These are phyloP conservation scores for Nakaseomyces delphensis DNA, from an alignment of 1,139 yeast genomes.

Conservation along the genomic window DNA sequence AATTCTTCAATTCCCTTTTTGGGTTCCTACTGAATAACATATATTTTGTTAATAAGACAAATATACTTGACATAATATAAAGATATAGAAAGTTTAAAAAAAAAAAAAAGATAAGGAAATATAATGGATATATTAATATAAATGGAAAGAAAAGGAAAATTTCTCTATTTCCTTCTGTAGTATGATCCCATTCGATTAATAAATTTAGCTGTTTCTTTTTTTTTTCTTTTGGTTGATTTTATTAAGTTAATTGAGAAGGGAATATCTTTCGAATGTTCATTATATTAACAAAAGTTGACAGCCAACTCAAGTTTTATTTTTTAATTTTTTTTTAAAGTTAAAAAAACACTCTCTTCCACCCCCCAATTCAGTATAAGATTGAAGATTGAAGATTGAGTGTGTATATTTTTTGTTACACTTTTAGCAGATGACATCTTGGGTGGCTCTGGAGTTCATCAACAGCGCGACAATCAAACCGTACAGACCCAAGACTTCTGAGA, in stretches of 20 bases:
- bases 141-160: not conserved
- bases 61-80: not conserved
- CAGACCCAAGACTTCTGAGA: conserved; percentile 96
- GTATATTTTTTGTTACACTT: too few relatives aligned
- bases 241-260: not conserved
- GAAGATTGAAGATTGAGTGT: too few relatives aligned
- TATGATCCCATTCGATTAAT: too few relatives aligned
- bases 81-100: not conserved
- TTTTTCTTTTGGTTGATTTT: not conserved
- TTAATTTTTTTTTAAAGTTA: not conserved
- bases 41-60: too few relatives aligned
- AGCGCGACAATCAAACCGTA: conserved; percentile 97
- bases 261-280: conserved; percentile 2
- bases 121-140: not conserved
- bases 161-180: not conserved
- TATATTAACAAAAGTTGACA: not conserved
- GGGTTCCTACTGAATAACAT: too few relatives aligned
- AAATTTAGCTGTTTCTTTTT: not conserved
- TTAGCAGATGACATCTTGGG: conserved; percentile 80
- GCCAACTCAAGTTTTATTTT: not conserved
- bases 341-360: not conserved
- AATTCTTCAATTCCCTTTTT: too few relatives aligned
- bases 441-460: conserved; percentile 93
- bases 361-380: too few relatives aligned
- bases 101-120: not conserved